Base-by-base conservation (phyloP, 1,284 basidiomycete genomes). In the Microbotryum saponariae region DNA sequence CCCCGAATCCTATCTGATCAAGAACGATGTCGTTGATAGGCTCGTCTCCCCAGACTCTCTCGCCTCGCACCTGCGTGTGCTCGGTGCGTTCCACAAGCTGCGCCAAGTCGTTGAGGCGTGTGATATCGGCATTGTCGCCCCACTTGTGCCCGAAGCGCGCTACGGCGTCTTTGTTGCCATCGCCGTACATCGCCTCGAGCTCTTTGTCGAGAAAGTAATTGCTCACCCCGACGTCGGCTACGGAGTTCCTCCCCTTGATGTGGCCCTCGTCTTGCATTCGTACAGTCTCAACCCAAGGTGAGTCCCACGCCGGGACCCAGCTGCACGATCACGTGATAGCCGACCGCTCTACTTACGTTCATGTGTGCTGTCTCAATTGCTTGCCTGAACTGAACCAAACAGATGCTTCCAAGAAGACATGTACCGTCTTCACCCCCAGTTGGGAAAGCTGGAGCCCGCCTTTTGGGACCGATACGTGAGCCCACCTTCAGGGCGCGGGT, bases 11-110 rank as follows among this genome's bases (percentile, higher is more conserved):
- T 57, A 61, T n/a, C 20, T 5, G 2, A 47, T 61, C 50, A 8
- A 18, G 12, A n/a, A 45, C 29, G 16, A 31, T 9, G n/a, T 18
- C 2, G n/a, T 14, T 4, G 37, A 42, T 10, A 42, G 6, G 37
- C 46, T 57, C 51, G n/a, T 54, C n/a, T 4, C 3, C 0, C 20
- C 23, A 1, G n/a, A 9, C 25, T 18, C 52, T 9, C 16, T 57
- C 14, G 48, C 48, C 21, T n/a, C 20, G 1, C 60, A 61, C 51
- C 49, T 61, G 25, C 27, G 16, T 21, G 31, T 61, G 6, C 55
- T 61, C 25, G 55, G 21, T 21, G 60, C 60, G 6, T 61, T 61
- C 46, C 33, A 48, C 23, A 12, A 10, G 5, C 55, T 61, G 10
- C 51, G 51, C 1, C 23, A 51, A 10, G 6, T 7, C 6, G 51